Base-by-base conservation (phyloP, 2,329 filamentous ascomycete genomes). In the Beauveria caledonica region DNA sequence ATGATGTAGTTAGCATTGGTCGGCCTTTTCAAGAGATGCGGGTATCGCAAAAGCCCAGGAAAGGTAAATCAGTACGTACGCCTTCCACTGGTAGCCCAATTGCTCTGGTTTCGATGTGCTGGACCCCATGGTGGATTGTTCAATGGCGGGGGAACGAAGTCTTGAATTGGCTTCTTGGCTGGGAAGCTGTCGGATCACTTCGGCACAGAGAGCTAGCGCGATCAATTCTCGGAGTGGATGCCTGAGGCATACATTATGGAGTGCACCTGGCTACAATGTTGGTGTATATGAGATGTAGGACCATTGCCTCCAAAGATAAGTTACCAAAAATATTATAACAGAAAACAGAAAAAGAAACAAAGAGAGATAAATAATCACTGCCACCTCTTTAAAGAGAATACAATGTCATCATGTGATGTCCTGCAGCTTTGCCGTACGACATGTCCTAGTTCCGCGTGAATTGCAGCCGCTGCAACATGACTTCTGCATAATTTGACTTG, bases 41-140 rank as follows among this genome's bases (percentile, higher is more conserved):
- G 13, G 11, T 13, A 36, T 36, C 33, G 11, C 33, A 15, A 36
- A 36, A 13, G 5, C 13, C 13, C 33, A 6, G 54, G 29, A 8
- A 51, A 36, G 5, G 6, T 50, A 11, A 15, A 33, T 17, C 21
- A 10, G 15, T 51, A 74, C 81, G 66, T 75, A 85, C 82, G 78
- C 77, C 71, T 81, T 83, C 82, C 82, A 85, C 68, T 74, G 69
- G 69, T 75, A 69, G 61, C 61, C 57, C 69, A 74, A 67, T 62
- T 68, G 68, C 57, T 72, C 69, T 67, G 78, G 78, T 73, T 84
- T 84, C 64, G 82, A 85, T 67, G 80, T 75, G 74, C 73, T 79
- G 68, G 79, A 76, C 73, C 82, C 82, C 82, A 85, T 85, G 70
- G 68, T 78, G 72, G 72, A 68, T 73, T 56, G 52, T 51, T 60